These are phyloP conservation scores for Telopea speciosissima DNA, from an alignment of 177 flowering plant genomes.

Conservation along the genomic window DNA sequence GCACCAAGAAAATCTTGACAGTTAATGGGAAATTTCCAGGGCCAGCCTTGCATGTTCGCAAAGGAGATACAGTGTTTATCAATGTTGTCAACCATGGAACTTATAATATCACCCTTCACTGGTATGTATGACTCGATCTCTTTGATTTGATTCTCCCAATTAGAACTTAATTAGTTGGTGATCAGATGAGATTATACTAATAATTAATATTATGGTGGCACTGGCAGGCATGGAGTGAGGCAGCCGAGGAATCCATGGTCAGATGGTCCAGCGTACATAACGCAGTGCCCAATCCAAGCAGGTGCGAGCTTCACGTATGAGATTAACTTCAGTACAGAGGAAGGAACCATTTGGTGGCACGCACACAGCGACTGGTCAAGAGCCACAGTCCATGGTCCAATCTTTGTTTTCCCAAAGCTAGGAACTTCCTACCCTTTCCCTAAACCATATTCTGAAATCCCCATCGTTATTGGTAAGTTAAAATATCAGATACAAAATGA, in stretches of 20 bases:
- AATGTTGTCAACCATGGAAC: conserved; percentile 15
- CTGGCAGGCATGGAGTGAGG: not conserved
- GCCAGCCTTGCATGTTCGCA: conserved; percentile 14
- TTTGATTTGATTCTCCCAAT: not conserved
- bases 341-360: not conserved
- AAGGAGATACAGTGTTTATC: conserved; percentile 14
- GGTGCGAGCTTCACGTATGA: not conserved
- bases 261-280: not conserved
- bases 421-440: conserved; percentile 26
- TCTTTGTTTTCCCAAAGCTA: not conserved
- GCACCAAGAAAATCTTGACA: conserved; percentile 15
- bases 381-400: conserved; percentile 10
- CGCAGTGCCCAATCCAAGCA: not conserved
- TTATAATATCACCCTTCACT: conserved; percentile 24
- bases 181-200: no score
- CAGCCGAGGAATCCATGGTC: not conserved
- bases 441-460: conserved; percentile 23
- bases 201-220: no score
- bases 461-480: conserved; percentile 35
- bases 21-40: conserved; percentile 27
- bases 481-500: no score
- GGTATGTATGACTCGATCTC: conserved; percentile 13
- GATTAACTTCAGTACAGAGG: not conserved
- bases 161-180: no score
- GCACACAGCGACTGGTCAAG: conserved; percentile 11